A percentile compares a stretch with the other conserved stretches of the same genome.
phyloP scores from a whole-genome alignment of 2,329 filamentous ascomycete genomes.

The Huntiella moniliformis region DNA sequence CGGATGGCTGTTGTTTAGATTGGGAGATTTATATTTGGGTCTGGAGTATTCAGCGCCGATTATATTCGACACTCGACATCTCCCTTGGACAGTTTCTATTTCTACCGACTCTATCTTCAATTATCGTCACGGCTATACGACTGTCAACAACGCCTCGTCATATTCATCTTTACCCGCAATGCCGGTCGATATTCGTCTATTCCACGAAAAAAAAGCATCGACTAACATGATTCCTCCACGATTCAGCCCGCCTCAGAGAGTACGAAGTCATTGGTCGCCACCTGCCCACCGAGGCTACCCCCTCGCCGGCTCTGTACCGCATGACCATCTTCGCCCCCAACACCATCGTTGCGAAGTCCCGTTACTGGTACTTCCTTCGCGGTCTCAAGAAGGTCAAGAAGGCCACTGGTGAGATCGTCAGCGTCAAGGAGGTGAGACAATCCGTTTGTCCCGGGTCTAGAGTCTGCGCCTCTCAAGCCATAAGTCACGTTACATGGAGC shows the following conservation, averaged over 20 bases:
- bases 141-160: too few species aligned
- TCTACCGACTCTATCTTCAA: too few species aligned
- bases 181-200: neutral
- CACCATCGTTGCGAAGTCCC: constrained; percentile 94
- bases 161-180: too few species aligned
- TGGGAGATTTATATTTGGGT: too few species aligned
- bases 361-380: constrained; percentile 99
- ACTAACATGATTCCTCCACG: constrained; percentile 13
- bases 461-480: constrained; percentile 1
- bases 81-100: too few species aligned
- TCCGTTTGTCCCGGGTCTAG: constrained; percentile 4
- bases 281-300: constrained; percentile 93
- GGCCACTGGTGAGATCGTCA: constrained; percentile 98
- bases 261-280: constrained; percentile 99
- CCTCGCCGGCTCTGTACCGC: constrained; percentile 95
- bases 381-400: constrained; percentile 99
- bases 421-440: constrained; percentile 69
- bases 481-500: neutral
- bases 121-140: too few species aligned
- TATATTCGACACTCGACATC: too few species aligned
- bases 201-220: constrained; percentile 16
- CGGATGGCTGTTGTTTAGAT: too few species aligned
- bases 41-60: too few species aligned
- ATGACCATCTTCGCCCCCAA: constrained; percentile 99
- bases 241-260: constrained; percentile 92